Conservation (phyloP, 768 basidiomycete species). For the Lentinula edodes region DNA sequence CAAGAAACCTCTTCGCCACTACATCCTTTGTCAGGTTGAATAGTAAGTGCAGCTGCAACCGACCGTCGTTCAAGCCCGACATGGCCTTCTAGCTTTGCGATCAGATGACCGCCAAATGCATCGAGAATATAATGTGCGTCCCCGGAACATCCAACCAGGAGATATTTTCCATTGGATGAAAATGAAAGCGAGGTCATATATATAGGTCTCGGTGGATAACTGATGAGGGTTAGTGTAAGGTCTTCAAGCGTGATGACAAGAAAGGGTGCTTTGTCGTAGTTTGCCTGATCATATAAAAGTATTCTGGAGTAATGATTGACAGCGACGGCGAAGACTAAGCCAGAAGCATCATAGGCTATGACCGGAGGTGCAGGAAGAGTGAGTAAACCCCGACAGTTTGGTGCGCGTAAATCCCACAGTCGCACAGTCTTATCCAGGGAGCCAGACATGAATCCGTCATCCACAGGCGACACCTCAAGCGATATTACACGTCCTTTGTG, state of each 20-base stretch:
- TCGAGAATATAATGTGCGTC: constrained; percentile 93
- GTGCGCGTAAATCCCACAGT: constrained; percentile 88
- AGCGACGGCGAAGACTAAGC: constrained; percentile 81
- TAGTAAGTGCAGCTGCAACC: constrained; percentile 39
- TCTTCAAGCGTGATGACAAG: constrained; percentile 79
- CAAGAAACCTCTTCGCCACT: constrained; percentile 93
- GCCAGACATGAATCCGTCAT: constrained; percentile 94
- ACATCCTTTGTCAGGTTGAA: constrained; percentile 69
- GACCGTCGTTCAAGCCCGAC: constrained; percentile 74
- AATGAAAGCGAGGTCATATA: constrained; percentile 90
- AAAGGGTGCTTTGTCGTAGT: constrained; percentile 93
- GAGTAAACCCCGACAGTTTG: constrained; percentile 72
- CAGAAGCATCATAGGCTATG: constrained; percentile 78
- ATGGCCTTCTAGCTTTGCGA: constrained; percentile 85
- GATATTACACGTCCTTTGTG: constrained; percentile 89
- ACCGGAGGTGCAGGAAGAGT: constrained; percentile 71
- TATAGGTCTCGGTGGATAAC: constrained; percentile 83
- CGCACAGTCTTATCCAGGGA: constrained; percentile 93
- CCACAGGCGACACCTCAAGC: constrained; percentile 84
- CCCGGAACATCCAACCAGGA: constrained; percentile 90
- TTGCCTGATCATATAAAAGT: constrained; percentile 77
- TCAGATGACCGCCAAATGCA: constrained; percentile 77
- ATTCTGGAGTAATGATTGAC: constrained; percentile 81
- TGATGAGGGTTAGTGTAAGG: constrained; percentile 64
- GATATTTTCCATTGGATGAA: constrained; percentile 83